Evolutionary conservation across 2,329 filamentous ascomycete genomes (phyloP).

Genomic region (Aureobasidium sp.): DNA sequence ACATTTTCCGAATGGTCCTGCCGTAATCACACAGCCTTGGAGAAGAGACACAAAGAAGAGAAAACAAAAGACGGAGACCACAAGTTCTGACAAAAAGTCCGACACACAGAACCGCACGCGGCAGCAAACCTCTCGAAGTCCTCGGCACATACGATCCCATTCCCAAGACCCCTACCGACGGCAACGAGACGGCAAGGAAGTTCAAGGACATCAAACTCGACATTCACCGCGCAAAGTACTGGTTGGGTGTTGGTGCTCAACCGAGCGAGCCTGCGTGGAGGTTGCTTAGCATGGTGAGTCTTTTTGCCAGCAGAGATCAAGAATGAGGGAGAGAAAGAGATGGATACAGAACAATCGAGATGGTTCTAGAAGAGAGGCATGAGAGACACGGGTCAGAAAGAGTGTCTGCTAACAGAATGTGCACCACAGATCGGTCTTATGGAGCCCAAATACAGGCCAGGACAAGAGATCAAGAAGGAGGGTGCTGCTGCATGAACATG

Average conservation of each 20-base stretch:
- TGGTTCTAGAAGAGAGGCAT: background rate
- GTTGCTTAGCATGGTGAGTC: conserved; percentile 68
- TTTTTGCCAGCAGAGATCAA: background rate
- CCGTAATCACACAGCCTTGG: background rate
- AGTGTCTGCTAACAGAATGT: conserved; percentile 1
- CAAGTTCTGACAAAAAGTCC: background rate
- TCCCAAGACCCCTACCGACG: conserved; percentile 44
- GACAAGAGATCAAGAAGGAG: conserved; percentile 8
- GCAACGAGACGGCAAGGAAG: conserved; percentile 34
- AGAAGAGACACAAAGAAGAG: background rate
- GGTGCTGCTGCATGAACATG: background rate
- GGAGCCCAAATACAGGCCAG: conserved; percentile 31
- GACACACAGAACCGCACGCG: conserved; percentile 64
- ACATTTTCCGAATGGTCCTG: background rate
- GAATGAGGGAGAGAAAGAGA: background rate
- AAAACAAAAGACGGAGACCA: background rate
- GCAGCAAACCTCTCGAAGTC: conserved; percentile 87
- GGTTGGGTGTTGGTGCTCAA: conserved; percentile 94
- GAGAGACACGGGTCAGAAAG: background rate
- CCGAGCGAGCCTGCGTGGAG: conserved; percentile 86
- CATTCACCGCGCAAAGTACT: conserved; percentile 74
- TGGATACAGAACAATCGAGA: background rate
- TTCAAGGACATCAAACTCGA: conserved; percentile 93
- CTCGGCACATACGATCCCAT: conserved; percentile 61
- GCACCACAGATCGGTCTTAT: conserved; percentile 35